These are phyloP conservation scores for Daldinia grandis DNA, from an alignment of 495 filamentous ascomycete genomes.

Conservation along the genomic window DNA sequence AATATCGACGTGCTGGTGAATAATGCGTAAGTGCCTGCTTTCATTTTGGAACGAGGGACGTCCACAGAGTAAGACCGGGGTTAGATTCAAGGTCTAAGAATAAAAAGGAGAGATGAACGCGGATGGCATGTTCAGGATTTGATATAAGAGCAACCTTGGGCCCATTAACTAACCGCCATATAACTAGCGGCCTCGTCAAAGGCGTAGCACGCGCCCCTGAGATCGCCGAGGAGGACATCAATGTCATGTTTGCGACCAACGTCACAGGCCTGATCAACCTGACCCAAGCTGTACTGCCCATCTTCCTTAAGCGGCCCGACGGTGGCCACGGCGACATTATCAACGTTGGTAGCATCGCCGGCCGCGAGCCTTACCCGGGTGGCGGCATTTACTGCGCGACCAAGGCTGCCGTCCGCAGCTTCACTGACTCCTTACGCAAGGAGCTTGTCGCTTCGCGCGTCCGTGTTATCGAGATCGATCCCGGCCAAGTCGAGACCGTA, in stretches of 20 bases:
- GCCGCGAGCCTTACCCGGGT: constrained; percentile 87
- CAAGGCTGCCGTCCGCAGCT: constrained; percentile 90
- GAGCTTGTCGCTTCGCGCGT: constrained; percentile 90
- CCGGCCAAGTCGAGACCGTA: constrained; percentile 95
- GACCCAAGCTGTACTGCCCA: constrained; percentile 89
- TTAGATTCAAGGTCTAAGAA: not conserved
- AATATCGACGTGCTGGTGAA: constrained; percentile 93
- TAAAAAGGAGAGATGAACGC: not conserved
- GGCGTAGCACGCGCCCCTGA: constrained; percentile 86
- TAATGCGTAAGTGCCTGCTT: constrained; percentile 78
- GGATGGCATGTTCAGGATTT: not conserved
- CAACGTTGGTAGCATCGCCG: constrained; percentile 95
- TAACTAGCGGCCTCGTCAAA: constrained; percentile 78
- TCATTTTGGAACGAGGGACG: not conserved
- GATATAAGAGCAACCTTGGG: not conserved
- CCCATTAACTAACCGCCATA: constrained; percentile 13
- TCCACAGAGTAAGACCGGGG: not conserved
- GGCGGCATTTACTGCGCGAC: constrained; percentile 97
- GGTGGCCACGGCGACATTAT: constrained; percentile 93
- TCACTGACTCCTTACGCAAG: constrained; percentile 87
- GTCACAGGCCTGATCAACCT: constrained; percentile 95
- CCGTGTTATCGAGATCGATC: constrained; percentile 90
- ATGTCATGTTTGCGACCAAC: constrained; percentile 90
- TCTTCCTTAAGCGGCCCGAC: constrained; percentile 80
- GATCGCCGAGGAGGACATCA: constrained; percentile 83